Conservation (phyloP, 805 yeast genomes). For the Candida gorgasii region DNA sequence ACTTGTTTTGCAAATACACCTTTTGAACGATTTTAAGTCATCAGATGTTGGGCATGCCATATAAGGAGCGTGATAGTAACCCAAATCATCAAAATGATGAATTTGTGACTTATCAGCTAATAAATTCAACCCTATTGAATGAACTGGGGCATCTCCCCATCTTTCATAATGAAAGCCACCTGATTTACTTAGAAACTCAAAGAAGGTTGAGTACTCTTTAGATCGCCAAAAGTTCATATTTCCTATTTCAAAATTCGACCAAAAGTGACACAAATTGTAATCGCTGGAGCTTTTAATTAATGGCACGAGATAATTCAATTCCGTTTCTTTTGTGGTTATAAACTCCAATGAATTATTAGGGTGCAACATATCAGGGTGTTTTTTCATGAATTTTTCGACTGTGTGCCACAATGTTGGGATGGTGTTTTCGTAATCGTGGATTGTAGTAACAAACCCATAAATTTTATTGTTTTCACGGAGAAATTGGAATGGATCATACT, state of each 20-base stretch:
- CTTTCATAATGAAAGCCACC: constrained; percentile 61
- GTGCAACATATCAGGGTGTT: constrained; percentile 47
- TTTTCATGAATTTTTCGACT: constrained; percentile 45
- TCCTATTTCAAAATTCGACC: constrained; percentile 65
- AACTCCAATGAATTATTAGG: constrained; percentile 49
- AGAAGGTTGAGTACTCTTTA: constrained; percentile 45
- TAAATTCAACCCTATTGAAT: constrained; percentile 36
- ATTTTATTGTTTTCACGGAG: constrained; percentile 43
- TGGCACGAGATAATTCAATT: constrained; percentile 20
- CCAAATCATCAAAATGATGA: constrained; percentile 47
- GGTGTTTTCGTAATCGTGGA: constrained; percentile 53
- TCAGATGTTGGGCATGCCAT: constrained; percentile 40
- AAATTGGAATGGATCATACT: constrained; percentile 52
- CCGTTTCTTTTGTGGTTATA: constrained; percentile 45
- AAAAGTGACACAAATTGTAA: constrained; percentile 61
- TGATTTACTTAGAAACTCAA: constrained; percentile 45
- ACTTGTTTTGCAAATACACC: constrained; percentile 37
- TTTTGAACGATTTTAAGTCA: constrained; percentile 33
- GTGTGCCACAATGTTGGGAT: constrained; percentile 54
- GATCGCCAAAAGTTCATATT: constrained; percentile 52
- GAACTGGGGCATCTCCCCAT: constrained; percentile 60
- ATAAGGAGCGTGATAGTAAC: constrained; percentile 45
- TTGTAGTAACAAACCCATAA: constrained; percentile 54
- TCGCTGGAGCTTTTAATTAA: constrained; percentile 24
- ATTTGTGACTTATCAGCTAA: constrained; percentile 37